Percentiles rank a stretch among this genome's conserved stretches.
Evolutionary conservation across 2,329 filamentous ascomycete genomes (phyloP).

Genomic region (Metarhizium rileyi): DNA sequence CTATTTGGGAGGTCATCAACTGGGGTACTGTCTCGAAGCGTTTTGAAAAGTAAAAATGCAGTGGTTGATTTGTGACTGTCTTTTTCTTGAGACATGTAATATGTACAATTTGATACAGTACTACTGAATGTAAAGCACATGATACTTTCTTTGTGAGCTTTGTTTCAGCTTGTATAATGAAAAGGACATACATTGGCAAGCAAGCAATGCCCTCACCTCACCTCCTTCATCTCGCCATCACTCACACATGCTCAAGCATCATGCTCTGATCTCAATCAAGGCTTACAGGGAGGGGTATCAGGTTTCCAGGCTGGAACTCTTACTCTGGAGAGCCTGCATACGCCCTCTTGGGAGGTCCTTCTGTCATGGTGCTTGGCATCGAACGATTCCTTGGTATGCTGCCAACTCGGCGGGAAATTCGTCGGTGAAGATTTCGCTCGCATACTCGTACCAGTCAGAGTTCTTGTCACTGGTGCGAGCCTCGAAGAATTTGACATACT

Average conservation of each 20-base stretch:
- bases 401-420: slow-evolving; percentile 17
- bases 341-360: background rate
- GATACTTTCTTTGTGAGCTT: too few relatives aligned
- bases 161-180: too few relatives aligned
- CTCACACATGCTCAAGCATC: background rate
- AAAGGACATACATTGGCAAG: too few relatives aligned
- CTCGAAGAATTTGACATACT: slow-evolving; percentile 26
- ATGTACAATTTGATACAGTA: slow-evolving; percentile 2
- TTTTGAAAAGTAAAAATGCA: slow-evolving; percentile 40
- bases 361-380: slow-evolving; percentile 17
- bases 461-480: slow-evolving; percentile 16
- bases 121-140: background rate
- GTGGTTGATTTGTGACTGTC: background rate
- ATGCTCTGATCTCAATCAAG: background rate
- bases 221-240: background rate
- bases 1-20: slow-evolving; percentile 92
- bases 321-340: background rate
- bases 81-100: slow-evolving; percentile 1
- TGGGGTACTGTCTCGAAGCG: slow-evolving; percentile 83
- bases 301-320: background rate
- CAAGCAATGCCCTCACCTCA: too few relatives aligned
- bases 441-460: slow-evolving; percentile 23
- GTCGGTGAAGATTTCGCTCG: slow-evolving; percentile 17
- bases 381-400: slow-evolving; percentile 20
- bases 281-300: background rate